Evolutionary conservation across 495 filamentous ascomycete species (phyloP).

Genomic region (Xylaria bambusicola): DNA sequence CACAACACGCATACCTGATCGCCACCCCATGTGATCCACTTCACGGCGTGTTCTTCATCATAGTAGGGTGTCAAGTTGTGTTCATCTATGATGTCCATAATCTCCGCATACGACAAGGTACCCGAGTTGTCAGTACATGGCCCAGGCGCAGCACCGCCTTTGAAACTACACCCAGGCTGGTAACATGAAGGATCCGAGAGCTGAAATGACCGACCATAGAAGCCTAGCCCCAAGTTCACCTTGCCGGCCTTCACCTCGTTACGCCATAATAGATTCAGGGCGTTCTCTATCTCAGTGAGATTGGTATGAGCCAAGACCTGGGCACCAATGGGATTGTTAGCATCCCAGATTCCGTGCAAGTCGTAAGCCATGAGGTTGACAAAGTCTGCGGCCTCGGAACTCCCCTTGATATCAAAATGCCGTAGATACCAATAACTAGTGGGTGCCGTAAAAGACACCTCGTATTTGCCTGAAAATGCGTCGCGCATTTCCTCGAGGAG

Average conservation of each 20-base stretch:
- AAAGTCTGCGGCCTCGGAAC: constrained; percentile 45
- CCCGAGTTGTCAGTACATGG: constrained; percentile 33
- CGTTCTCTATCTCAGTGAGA: constrained; percentile 55
- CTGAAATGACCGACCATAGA: constrained; percentile 52
- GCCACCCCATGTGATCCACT: constrained; percentile 39
- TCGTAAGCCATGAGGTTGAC: constrained; percentile 55
- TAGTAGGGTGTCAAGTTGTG: constrained; percentile 12
- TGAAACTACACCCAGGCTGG: constrained; percentile 34
- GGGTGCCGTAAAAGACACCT: constrained; percentile 46
- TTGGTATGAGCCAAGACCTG: constrained; percentile 54
- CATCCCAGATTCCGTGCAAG: constrained; percentile 42
- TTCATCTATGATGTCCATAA: constrained; percentile 35
- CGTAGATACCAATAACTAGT: constrained; percentile 57
- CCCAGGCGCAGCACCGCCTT: constrained; percentile 30
- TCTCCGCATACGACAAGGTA: constrained; percentile 44
- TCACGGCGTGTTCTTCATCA: constrained; percentile 37
- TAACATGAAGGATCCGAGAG: constrained; percentile 20
- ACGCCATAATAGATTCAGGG: constrained; percentile 54
- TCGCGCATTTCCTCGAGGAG: constrained; percentile 39
- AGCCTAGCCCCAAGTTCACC: constrained; percentile 52
- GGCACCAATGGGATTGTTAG: constrained; percentile 29
- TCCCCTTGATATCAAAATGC: constrained; percentile 48
- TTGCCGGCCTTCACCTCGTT: constrained; percentile 44
- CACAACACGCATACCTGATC: constrained; percentile 31
- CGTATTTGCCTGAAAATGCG: constrained; percentile 31